Evolutionary conservation across 257 asterid genomes (phyloP).

Genomic region (Salvia hispanica): DNA sequence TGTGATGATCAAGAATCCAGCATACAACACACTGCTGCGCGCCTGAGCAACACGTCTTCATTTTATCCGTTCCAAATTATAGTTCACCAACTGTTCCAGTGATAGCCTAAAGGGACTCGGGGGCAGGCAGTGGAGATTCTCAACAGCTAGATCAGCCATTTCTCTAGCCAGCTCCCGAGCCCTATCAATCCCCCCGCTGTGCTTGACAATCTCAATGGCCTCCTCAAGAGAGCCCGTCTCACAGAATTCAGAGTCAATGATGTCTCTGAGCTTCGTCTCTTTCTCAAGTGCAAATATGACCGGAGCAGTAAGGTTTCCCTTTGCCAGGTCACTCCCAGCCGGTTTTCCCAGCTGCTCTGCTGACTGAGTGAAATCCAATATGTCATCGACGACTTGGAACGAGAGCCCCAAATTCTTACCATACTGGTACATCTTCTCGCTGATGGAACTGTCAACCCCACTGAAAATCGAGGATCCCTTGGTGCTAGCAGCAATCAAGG

Average conservation of each 20-base stretch:
- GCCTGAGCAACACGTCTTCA: slow-evolving; percentile 27
- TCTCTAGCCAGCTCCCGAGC: slow-evolving; percentile 78
- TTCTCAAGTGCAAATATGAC: slow-evolving; percentile 78
- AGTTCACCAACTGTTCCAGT: slow-evolving; percentile 71
- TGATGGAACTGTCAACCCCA: slow-evolving; percentile 48
- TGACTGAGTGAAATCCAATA: slow-evolving; percentile 87
- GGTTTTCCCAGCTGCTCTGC: slow-evolving; percentile 95
- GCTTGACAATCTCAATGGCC: slow-evolving; percentile 69
- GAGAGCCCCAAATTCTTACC: slow-evolving; percentile 92
- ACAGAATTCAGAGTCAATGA: slow-evolving; percentile 77
- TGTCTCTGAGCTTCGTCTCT: slow-evolving; percentile 65
- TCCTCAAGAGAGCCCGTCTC: slow-evolving; percentile 81
- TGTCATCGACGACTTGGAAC: slow-evolving; percentile 87
- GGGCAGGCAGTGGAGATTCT: slow-evolving; percentile 69
- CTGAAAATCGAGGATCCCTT: slow-evolving; percentile 93
- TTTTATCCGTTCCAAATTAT: slow-evolving; percentile 72
- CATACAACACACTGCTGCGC: too few relatives aligned
- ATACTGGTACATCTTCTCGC: slow-evolving; percentile 79
- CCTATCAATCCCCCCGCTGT: slow-evolving; percentile 68
- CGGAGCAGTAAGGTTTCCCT: slow-evolving; percentile 85
- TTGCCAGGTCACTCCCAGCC: slow-evolving; percentile 82
- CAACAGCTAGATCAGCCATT: slow-evolving; percentile 65
- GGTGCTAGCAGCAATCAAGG: slow-evolving; percentile 90
- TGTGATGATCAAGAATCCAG: slow-evolving; percentile 22
- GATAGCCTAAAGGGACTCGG: slow-evolving; percentile 54